Evolutionary conservation across 495 filamentous ascomycete species (phyloP).

Genomic region (Articulospora tetracladia): DNA sequence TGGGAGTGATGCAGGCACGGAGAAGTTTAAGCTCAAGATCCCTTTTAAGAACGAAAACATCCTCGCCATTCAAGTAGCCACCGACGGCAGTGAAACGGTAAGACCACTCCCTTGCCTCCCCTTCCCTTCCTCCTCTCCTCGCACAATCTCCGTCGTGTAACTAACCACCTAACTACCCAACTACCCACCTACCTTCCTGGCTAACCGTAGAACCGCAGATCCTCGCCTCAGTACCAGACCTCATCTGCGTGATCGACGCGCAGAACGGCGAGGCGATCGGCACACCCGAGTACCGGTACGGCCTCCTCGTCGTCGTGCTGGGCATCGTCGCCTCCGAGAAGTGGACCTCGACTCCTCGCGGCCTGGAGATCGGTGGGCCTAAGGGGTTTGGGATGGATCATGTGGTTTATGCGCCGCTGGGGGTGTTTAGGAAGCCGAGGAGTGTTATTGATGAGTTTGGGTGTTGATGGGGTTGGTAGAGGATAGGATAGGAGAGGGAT

Average conservation of each 20-base stretch:
- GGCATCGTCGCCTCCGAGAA: constrained; percentile 52
- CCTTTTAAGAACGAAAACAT: constrained; percentile 68
- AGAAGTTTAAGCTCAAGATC: constrained; percentile 43
- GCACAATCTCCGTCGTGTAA: too few relatives aligned
- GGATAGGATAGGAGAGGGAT: too few relatives aligned
- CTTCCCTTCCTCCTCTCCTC: too few relatives aligned
- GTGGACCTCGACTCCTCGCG: constrained; percentile 48
- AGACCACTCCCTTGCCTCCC: neutral
- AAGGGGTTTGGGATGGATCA: constrained; percentile 49
- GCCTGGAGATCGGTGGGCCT: constrained; percentile 48
- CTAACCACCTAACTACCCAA: too few relatives aligned
- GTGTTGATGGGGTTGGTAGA: too few relatives aligned
- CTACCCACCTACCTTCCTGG: too few relatives aligned
- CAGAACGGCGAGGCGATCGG: constrained; percentile 57
- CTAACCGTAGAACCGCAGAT: constrained; percentile 27
- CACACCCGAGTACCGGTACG: constrained; percentile 54
- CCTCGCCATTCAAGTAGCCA: constrained; percentile 38
- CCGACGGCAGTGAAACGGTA: constrained; percentile 13
- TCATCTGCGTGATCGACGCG: constrained; percentile 56
- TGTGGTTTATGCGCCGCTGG: constrained; percentile 42
- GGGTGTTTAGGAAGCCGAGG: constrained; percentile 41
- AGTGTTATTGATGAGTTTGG: constrained; percentile 51
- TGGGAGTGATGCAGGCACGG: neutral
- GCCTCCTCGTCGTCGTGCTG: constrained; percentile 51
- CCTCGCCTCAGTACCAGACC: constrained; percentile 55